Base-by-base conservation (phyloP, 768 basidiomycete species). In the Paxillus rubicundulus region DNA sequence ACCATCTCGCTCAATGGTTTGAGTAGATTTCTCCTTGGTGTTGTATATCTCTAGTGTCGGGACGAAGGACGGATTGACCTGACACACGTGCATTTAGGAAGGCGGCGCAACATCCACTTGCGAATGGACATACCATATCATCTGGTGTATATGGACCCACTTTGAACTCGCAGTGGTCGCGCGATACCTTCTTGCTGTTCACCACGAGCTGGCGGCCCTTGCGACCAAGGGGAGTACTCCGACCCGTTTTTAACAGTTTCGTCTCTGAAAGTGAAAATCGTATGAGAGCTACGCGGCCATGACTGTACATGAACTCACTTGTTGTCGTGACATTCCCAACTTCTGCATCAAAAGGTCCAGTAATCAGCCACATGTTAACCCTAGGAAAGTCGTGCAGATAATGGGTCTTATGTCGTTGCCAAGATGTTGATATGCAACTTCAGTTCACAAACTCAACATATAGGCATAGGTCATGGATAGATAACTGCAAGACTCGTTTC, bases 181-280 rank as follows among this genome's bases (percentile, higher is more conserved):
- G 74, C 0, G 88, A 90, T 42, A 92, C 75, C 62, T 81, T 85
- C 61, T 82, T 83, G 70, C 74, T 77, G 53, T 77, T 78, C 42
- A 90, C 69, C 4, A 74, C 27, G 2, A 91, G 69, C 0, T 73
- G 72, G 39, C 69, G 67, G 1, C 75, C 79, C 66, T 80, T 85
- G 38, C 89, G 74, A 14, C 87, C 86, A 1, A 90, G 57, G 0
- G 60, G 34, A 51, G 87, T 84, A 12, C 71, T 72, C 34, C 67
- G 75, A 14, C 79, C 78, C 2, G 85, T 74, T 64, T 85, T 88
- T 40, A 91, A 72, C 18, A 89, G 66, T 62, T 88, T 89, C 13
- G 63, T 67, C 59, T 72, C 77, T 81, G 55, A 24, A 24, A 2
- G 10, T 5, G n/a, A 36, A 36, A 50, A 36, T n/a, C 30, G 28